Conservation (phyloP, 2,329 filamentous ascomycete species). For the Stemphylium lycopersici region DNA sequence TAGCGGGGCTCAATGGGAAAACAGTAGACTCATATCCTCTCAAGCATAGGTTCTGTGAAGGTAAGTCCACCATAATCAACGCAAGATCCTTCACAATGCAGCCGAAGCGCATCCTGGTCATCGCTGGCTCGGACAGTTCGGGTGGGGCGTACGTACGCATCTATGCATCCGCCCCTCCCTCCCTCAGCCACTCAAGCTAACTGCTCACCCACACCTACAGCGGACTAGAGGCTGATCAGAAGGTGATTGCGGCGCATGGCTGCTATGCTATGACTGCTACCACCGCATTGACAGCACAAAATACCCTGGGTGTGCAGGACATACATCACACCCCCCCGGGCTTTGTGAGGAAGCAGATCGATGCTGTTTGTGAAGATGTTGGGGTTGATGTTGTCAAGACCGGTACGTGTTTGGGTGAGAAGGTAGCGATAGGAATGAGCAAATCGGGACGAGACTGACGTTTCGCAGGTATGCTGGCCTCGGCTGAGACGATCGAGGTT, state of each 20-base stretch:
- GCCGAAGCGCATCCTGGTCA: slow-evolving; percentile 69
- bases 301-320: slow-evolving; percentile 81
- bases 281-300: slow-evolving; percentile 93
- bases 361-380: slow-evolving; percentile 82
- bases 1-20: slow-evolving; percentile 30
- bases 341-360: slow-evolving; percentile 85
- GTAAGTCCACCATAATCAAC: neutral
- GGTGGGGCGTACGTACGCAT: slow-evolving; percentile 80
- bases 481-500: slow-evolving; percentile 69
- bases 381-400: slow-evolving; percentile 91
- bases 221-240: slow-evolving; percentile 93
- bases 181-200: slow-evolving; percentile 24
- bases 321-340: slow-evolving; percentile 79
- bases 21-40: neutral
- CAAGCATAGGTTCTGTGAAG: slow-evolving; percentile 3
- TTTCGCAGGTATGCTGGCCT: slow-evolving; percentile 77
- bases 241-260: slow-evolving; percentile 87
- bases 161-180: slow-evolving; percentile 19
- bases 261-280: slow-evolving; percentile 97
- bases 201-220: slow-evolving; percentile 54
- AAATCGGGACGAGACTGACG: slow-evolving; percentile 9
- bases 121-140: slow-evolving; percentile 89
- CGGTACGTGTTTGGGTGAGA: slow-evolving; percentile 58
- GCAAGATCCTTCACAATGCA: slow-evolving; percentile 27
- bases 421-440: neutral